A percentile compares a stretch with the other conserved stretches of the same genome.
Evolutionary conservation across 169 alveolate genomes (phyloP).

Genomic region (Toxoplasma gondii): DNA sequence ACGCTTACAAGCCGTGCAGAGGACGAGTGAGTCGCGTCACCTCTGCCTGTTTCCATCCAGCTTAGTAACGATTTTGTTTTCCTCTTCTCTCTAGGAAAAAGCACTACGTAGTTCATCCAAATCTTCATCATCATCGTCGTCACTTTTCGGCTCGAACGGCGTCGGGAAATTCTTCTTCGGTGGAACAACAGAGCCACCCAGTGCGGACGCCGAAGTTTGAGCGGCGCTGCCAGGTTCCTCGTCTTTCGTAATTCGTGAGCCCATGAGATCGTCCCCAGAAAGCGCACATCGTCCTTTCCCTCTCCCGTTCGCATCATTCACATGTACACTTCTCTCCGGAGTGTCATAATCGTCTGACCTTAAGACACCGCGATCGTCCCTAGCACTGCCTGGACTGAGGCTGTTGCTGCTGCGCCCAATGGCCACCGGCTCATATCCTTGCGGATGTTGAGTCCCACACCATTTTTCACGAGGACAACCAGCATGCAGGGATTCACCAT

Average conservation of each 20-base stretch:
- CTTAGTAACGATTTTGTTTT: too few relatives aligned
- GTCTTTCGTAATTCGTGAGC: too few relatives aligned
- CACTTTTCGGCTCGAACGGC: not conserved
- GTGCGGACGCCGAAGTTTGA: not conserved
- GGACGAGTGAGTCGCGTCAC: too few relatives aligned
- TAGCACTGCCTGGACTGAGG: not conserved
- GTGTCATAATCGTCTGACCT: too few relatives aligned
- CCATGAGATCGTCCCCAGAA: too few relatives aligned
- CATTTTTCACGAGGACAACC: too few relatives aligned
- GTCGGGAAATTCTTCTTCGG: not conserved
- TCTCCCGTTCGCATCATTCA: too few relatives aligned
- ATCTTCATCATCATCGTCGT: slow-evolving; percentile 29
- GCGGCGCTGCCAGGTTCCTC: not conserved
- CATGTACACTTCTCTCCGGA: too few relatives aligned
- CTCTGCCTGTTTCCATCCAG: too few relatives aligned
- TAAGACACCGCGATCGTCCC: not conserved
- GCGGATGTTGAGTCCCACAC: not conserved
- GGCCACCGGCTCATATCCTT: not conserved
- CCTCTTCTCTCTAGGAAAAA: not conserved
- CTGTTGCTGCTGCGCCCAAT: slow-evolving; percentile 23
- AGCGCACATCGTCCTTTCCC: too few relatives aligned
- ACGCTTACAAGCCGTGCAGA: too few relatives aligned
- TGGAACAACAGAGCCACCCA: not conserved
- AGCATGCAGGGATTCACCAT: too few relatives aligned
- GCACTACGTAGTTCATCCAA: slow-evolving; percentile 41